Conservation (phyloP, 257 asterid genomes). For the Capsicum chinense region DNA sequence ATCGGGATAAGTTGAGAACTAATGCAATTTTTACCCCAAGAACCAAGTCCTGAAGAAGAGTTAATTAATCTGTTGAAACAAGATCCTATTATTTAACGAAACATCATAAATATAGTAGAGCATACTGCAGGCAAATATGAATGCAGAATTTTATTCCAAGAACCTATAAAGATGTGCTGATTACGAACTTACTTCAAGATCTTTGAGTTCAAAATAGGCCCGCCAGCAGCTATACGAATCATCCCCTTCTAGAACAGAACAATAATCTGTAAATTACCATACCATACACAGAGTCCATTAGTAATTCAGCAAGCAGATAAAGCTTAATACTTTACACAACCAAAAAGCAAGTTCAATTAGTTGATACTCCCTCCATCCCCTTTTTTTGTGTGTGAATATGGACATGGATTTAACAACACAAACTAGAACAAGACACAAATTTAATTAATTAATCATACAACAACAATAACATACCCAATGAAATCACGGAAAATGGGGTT, state of each 20-base stretch:
- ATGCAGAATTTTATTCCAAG: neutral
- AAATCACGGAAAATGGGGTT: no score
- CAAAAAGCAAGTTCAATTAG: neutral
- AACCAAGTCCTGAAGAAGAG: neutral
- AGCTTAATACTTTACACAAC: neutral
- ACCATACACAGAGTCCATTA: neutral
- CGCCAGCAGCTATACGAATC: constrained; percentile 85
- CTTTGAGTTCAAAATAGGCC: constrained; percentile 93
- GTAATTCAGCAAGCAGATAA: neutral
- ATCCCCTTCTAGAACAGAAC: constrained; percentile 87
- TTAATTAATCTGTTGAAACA: neutral
- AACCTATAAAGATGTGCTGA: neutral
- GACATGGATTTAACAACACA: neutral
- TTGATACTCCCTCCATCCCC: neutral
- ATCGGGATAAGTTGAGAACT: neutral
- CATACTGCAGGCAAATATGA: neutral
- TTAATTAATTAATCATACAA: neutral
- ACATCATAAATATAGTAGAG: neutral
- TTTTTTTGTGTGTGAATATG: neutral
- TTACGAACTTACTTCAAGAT: constrained; percentile 74
- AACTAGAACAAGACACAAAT: neutral
- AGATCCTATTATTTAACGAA: no score
- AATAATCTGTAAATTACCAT: constrained; percentile 62
- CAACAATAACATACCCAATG: no score
- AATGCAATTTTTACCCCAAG: neutral